Evolutionary conservation across 805 yeast genomes (phyloP).

Genomic region (Naumovozyma dairenensis): DNA sequence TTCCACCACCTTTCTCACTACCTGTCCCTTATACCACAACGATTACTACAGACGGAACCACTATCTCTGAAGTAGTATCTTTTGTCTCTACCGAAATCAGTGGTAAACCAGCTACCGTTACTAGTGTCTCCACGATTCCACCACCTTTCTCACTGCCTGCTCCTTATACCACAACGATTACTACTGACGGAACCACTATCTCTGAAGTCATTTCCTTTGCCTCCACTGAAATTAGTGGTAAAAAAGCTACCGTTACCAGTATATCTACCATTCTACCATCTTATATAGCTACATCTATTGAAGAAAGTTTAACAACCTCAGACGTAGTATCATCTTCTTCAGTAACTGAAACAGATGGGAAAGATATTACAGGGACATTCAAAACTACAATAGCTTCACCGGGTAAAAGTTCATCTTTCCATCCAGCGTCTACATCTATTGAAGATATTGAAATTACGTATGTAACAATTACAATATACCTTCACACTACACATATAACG

Average conservation of each 20-base stretch:
- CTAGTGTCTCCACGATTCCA: not conserved
- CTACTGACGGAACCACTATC: not conserved
- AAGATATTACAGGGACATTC: too few relatives aligned
- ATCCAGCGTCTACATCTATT: too few relatives aligned
- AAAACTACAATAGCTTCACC: too few relatives aligned
- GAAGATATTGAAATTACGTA: too few relatives aligned
- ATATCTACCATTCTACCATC: too few relatives aligned
- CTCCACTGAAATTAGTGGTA: not conserved
- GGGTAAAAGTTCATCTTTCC: too few relatives aligned
- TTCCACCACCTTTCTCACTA: not conserved
- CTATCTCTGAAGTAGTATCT: not conserved
- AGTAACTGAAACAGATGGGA: too few relatives aligned
- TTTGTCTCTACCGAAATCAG: not conserved
- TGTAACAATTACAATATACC: too few relatives aligned
- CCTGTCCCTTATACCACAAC: not conserved
- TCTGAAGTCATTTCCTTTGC: not conserved
- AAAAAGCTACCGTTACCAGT: not conserved
- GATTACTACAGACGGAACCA: not conserved
- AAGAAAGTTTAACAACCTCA: too few relatives aligned
- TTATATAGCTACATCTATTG: too few relatives aligned
- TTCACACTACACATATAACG: too few relatives aligned
- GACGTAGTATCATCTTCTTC: too few relatives aligned
- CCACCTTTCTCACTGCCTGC: not conserved
- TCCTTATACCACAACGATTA: not conserved
- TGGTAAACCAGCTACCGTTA: not conserved